A percentile compares a stretch with the other conserved stretches of the same genome.
Evolutionary conservation across 2,329 filamentous ascomycete genomes (phyloP).

Genomic region (Bipolaris gigantea): DNA sequence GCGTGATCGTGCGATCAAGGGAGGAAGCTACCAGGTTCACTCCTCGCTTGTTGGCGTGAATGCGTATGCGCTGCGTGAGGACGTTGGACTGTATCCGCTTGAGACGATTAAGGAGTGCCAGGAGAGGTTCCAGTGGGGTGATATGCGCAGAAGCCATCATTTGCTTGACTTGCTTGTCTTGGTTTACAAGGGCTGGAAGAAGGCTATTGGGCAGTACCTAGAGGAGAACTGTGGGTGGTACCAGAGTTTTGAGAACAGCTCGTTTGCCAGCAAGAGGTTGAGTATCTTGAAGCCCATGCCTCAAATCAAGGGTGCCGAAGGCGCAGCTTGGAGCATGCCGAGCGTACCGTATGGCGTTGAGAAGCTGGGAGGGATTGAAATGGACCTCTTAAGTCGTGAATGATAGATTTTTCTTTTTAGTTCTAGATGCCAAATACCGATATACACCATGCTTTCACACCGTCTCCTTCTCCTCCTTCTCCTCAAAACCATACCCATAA

Average conservation of each 20-base stretch:
- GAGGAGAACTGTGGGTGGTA: conserved; percentile 1
- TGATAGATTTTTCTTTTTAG: neutral
- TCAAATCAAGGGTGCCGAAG: neutral
- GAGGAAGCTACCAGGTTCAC: conserved; percentile 14
- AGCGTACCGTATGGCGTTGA: neutral
- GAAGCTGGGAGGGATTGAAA: neutral
- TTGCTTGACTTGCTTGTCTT: neutral
- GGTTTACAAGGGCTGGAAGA: neutral
- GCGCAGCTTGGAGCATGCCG: neutral
- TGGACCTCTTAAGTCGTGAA: neutral
- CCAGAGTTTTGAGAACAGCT: neutral
- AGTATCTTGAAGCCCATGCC: neutral
- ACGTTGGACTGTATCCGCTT: neutral
- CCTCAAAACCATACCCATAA: neutral
- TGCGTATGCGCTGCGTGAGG: neutral
- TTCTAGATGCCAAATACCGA: neutral
- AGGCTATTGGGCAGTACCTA: neutral
- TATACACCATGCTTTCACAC: neutral
- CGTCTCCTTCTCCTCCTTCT: neutral
- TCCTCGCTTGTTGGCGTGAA: neutral
- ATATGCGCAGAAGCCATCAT: neutral
- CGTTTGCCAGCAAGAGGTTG: neutral
- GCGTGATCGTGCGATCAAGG: conserved; percentile 23
- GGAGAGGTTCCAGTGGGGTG: neutral
- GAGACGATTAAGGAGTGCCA: neutral